Evolutionary conservation across 1,284 basidiomycete genomes (phyloP).

Genomic region (Moesziomyces sp.): DNA sequence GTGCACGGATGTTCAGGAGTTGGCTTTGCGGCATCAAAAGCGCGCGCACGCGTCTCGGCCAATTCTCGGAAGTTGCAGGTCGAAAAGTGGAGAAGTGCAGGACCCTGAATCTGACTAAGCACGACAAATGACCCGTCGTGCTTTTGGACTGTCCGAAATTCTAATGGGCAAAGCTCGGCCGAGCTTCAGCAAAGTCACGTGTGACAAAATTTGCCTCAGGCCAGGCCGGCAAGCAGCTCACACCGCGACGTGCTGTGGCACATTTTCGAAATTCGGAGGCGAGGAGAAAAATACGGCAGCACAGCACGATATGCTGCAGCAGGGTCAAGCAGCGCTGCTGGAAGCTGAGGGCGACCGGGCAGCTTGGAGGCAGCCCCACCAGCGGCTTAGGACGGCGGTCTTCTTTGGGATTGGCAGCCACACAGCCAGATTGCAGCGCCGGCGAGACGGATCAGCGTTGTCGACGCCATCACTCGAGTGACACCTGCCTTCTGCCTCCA

Average conservation of each 20-base stretch:
- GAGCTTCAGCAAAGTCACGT: not conserved
- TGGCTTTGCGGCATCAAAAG: not conserved
- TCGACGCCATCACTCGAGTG: constrained; percentile 32
- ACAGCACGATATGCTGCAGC: no score
- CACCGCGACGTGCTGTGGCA: no score
- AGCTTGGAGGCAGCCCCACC: no score
- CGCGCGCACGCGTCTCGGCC: constrained; percentile 9
- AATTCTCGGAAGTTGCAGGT: constrained; percentile 2
- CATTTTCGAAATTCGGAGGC: no score
- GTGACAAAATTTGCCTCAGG: no score
- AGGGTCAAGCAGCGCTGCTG: no score
- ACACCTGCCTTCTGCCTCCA: constrained; percentile 28
- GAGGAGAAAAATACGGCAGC: no score
- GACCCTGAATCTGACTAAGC: constrained; percentile 20
- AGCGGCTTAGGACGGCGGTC: no score
- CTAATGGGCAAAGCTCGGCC: not conserved
- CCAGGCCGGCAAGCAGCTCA: no score
- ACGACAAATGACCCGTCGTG: not conserved
- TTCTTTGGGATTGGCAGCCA: not conserved
- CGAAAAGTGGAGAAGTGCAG: constrained; percentile 7
- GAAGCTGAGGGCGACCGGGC: no score
- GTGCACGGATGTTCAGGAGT: constrained; percentile 6
- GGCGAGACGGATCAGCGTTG: constrained; percentile 5
- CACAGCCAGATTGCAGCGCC: not conserved
- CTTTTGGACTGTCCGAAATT: not conserved